Conservation (phyloP, 148 eudicot genomes). For the Persicaria tinctoria region DNA sequence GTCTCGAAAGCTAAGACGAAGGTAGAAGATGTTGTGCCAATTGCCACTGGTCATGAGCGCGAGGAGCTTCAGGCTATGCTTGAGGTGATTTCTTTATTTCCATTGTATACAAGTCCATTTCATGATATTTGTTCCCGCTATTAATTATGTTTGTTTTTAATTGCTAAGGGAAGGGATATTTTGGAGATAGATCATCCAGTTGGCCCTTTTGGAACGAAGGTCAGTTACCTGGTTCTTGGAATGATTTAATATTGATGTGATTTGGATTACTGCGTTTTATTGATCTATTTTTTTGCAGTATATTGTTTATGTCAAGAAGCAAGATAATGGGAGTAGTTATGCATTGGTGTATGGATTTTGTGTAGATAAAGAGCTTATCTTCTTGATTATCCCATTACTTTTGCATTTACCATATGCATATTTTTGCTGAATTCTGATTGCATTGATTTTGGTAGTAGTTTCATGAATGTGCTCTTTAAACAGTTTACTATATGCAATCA, state of each 20-base stretch:
- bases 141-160: not conserved
- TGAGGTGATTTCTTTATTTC: conserved; percentile 5
- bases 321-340: too few relatives aligned
- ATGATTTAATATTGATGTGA: not conserved
- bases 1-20: not conserved
- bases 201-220: conserved; percentile 27
- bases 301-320: too few relatives aligned
- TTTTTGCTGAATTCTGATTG: not conserved
- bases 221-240: conserved; percentile 17
- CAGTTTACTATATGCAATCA: not conserved
- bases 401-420: not conserved
- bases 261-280: not conserved
- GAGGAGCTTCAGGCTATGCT: conserved; percentile 23
- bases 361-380: not conserved
- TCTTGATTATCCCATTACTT: not conserved
- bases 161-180: conserved; percentile 21
- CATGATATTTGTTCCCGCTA: not conserved
- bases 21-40: conserved; percentile 24
- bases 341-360: not conserved
- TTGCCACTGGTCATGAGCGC: conserved; percentile 25
- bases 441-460: not conserved
- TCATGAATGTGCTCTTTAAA: not conserved
- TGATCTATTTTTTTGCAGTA: not conserved
- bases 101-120: not conserved
- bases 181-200: conserved; percentile 21